A percentile compares a stretch with the other conserved stretches of the same genome.
These are phyloP conservation scores for Fomitopsis schrenkii DNA, from an alignment of 1,284 basidiomycete genomes.

Conservation along the genomic window DNA sequence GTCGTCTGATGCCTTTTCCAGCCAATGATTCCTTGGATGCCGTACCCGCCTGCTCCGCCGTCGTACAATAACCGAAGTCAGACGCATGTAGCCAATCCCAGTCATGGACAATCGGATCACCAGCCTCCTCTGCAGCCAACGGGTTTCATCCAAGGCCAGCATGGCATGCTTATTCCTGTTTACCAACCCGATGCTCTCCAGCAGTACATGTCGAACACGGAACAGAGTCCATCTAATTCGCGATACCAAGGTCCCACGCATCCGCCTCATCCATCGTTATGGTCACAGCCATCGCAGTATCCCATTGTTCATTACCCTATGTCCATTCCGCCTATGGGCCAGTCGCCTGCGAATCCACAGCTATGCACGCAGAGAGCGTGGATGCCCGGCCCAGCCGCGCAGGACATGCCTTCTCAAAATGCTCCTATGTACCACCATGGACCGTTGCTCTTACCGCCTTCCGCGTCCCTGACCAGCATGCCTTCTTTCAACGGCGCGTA, in stretches of 20 bases:
- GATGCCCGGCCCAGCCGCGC: constrained; percentile 9
- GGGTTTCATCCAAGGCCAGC: constrained; percentile 69
- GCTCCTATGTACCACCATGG: background rate
- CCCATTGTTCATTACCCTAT: constrained; percentile 5
- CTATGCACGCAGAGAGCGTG: constrained; percentile 10
- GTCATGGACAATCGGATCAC: constrained; percentile 5
- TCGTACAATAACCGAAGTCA: background rate
- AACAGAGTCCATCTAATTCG: constrained; percentile 15
- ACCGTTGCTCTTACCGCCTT: constrained; percentile 5
- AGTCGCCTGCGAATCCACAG: background rate
- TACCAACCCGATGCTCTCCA: constrained; percentile 67
- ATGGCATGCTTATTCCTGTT: constrained; percentile 63
- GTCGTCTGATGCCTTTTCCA: background rate
- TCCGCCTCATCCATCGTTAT: constrained; percentile 1
- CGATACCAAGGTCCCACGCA: constrained; percentile 9
- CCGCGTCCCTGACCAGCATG: constrained; percentile 3
- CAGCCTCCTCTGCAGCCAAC: constrained; percentile 62
- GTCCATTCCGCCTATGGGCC: background rate
- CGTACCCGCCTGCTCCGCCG: constrained; percentile 1
- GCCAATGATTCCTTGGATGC: constrained; percentile 7
- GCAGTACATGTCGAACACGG: constrained; percentile 43
- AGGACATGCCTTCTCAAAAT: background rate
- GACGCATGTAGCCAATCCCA: background rate
- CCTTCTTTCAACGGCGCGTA: background rate
- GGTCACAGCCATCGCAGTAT: constrained; percentile 6